Percentiles rank a stretch among this genome's conserved stretches.
Evolutionary conservation across 176 grass and related monocot genomes (phyloP).

Genomic region (Cenchrus purpureus): DNA sequence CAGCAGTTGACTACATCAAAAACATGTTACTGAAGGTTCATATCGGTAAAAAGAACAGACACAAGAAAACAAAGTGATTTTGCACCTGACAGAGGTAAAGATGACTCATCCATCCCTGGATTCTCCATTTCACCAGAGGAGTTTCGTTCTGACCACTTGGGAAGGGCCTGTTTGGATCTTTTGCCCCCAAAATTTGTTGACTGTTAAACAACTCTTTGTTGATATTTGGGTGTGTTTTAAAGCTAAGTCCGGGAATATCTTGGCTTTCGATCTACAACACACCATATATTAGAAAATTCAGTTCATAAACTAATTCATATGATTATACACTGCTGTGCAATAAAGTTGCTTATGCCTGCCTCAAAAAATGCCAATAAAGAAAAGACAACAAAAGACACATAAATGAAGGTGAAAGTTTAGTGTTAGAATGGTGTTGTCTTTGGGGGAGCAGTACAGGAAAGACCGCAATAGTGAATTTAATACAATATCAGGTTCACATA

Average conservation of each 20-base stretch:
- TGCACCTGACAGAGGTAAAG: conserved; percentile 73
- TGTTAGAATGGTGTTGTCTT: too few relatives aligned
- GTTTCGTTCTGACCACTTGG: conserved; percentile 92
- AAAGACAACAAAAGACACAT: conserved; percentile 5
- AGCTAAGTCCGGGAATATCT: conserved; percentile 73
- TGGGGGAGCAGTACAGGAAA: too few relatives aligned
- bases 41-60: conserved; percentile 16
- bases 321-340: not conserved
- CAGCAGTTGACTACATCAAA: conserved; percentile 75
- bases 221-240: conserved; percentile 85
- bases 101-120: conserved; percentile 78
- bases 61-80: conserved; percentile 32
- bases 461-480: not conserved
- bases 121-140: conserved; percentile 91
- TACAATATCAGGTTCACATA: not conserved
- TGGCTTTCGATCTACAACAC: conserved; percentile 74
- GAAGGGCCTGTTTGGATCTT: conserved; percentile 89
- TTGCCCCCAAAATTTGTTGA: conserved; percentile 75
- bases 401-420: not conserved
- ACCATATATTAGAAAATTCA: conserved; percentile 34
- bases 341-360: not conserved
- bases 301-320: not conserved
- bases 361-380: not conserved
- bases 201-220: conserved; percentile 83
- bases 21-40: conserved; percentile 16